Percentiles rank a stretch among this genome's conserved stretches.
Evolutionary conservation across 768 basidiomycete species (phyloP).

Genomic region (Nidularia sp.): DNA sequence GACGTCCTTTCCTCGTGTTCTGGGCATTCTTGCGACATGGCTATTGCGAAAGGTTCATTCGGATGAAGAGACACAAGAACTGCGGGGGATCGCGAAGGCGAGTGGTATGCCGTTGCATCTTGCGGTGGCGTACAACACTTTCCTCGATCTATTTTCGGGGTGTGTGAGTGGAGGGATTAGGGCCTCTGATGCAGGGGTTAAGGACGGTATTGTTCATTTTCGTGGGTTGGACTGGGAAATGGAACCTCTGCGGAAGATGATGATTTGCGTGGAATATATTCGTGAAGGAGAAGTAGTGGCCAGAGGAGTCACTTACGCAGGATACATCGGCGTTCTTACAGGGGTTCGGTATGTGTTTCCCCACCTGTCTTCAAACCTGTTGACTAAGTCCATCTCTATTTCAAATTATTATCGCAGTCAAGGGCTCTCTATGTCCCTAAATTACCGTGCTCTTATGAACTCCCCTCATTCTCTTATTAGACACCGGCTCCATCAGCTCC

Average conservation of each 20-base stretch:
- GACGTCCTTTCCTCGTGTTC: conserved; percentile 17
- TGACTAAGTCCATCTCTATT: background rate
- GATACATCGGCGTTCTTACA: conserved; percentile 31
- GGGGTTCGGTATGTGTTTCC: conserved; percentile 23
- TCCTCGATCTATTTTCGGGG: conserved; percentile 32
- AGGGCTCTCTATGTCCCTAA: conserved; percentile 31
- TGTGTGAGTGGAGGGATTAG: conserved; percentile 31
- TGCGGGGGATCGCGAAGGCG: conserved; percentile 22
- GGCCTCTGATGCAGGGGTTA: conserved; percentile 12
- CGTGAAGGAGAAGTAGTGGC: conserved; percentile 25
- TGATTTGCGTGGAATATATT: conserved; percentile 29
- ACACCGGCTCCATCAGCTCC: conserved; percentile 23
- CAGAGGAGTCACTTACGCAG: conserved; percentile 33
- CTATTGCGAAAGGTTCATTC: conserved; percentile 23
- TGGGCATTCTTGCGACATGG: conserved; percentile 16
- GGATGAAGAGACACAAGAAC: conserved; percentile 27
- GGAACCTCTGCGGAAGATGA: conserved; percentile 26
- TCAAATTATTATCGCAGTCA: conserved; percentile 10
- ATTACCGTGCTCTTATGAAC: conserved; percentile 23
- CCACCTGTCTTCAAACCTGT: background rate
- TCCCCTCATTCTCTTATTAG: conserved; percentile 17
- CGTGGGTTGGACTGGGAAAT: conserved; percentile 34
- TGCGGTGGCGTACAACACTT: conserved; percentile 30
- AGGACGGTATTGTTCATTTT: conserved; percentile 26
- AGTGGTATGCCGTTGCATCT: conserved; percentile 24